phyloP scores from a whole-genome alignment of 2,329 filamentous ascomycete species.

The Diaporthe citriasiana region DNA sequence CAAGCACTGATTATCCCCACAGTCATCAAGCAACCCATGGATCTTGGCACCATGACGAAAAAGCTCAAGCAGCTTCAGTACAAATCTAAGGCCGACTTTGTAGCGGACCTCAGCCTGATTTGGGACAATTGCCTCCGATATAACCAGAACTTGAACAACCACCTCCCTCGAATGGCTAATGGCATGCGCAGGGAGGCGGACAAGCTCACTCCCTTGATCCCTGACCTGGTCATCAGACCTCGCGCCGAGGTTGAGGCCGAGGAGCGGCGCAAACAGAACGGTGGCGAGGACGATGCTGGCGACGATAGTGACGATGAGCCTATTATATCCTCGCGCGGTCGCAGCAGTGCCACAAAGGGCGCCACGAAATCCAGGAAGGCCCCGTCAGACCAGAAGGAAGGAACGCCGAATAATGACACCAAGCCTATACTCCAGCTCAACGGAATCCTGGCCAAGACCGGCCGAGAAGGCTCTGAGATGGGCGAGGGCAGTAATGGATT shows the following conservation, averaged over 20 bases:
- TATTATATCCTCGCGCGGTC: conserved; percentile 96
- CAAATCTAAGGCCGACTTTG: conserved; percentile 94
- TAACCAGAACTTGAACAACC: conserved; percentile 90
- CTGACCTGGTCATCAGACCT: conserved; percentile 90
- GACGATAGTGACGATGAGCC: conserved; percentile 98
- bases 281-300: conserved; percentile 83
- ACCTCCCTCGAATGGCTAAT: conserved; percentile 90
- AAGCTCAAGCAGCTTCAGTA: conserved; percentile 87
- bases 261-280: conserved; percentile 86
- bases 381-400: conserved; percentile 80
- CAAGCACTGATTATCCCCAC: conserved; percentile 47
- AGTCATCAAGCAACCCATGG: conserved; percentile 98
- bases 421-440: conserved; percentile 81
- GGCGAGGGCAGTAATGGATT: conserved; percentile 89
- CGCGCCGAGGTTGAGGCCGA: conserved; percentile 95
- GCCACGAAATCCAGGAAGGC: conserved; percentile 84
- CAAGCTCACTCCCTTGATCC: conserved; percentile 94
- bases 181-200: conserved; percentile 98
- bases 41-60: conserved; percentile 97
- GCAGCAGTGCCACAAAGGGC: conserved; percentile 87
- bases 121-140: conserved; percentile 98
- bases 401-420: conserved; percentile 81
- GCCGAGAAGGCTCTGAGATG: conserved; percentile 81
- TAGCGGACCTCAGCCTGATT: conserved; percentile 92
- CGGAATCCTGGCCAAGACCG: conserved; percentile 69